Evolutionary conservation across 441 rosid genomes (phyloP).

Genomic region (Sinapis alba): DNA sequence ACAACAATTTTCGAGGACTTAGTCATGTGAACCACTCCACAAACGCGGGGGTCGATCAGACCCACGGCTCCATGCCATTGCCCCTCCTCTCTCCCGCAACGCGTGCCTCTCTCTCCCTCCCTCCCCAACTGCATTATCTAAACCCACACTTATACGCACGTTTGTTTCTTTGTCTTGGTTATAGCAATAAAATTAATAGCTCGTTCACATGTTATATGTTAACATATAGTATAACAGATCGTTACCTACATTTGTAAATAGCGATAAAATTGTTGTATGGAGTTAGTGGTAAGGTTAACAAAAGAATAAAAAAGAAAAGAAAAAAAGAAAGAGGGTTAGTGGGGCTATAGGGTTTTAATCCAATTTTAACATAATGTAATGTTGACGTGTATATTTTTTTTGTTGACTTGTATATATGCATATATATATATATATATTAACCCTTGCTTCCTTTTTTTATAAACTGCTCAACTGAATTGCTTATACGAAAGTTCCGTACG

Average conservation of each 20-base stretch:
- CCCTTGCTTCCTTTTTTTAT: too few relatives aligned
- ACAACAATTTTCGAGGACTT: constrained; percentile 34
- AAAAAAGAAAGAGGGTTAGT: neutral
- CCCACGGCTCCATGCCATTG: constrained; percentile 86
- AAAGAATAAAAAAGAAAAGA: neutral
- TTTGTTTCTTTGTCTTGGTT: constrained; percentile 29
- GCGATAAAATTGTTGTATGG: neutral
- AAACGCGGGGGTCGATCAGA: constrained; percentile 43
- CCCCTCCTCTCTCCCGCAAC: constrained; percentile 81
- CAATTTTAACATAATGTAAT: neutral
- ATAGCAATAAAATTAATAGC: neutral
- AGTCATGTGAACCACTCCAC: constrained; percentile 23
- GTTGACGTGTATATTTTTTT: too few relatives aligned
- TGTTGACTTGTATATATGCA: too few relatives aligned
- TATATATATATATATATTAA: too few relatives aligned
- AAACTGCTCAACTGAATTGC: neutral
- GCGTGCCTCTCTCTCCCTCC: constrained; percentile 62
- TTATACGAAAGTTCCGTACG: neutral
- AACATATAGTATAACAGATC: neutral
- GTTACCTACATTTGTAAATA: neutral
- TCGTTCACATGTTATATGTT: constrained; percentile 13
- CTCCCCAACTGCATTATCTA: constrained; percentile 40
- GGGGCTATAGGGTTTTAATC: constrained; percentile 10
- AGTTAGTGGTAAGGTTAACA: neutral
- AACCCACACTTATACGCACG: constrained; percentile 32